phyloP scores from a whole-genome alignment of 169 alveolate species.

The Eimeria falciformis region DNA sequence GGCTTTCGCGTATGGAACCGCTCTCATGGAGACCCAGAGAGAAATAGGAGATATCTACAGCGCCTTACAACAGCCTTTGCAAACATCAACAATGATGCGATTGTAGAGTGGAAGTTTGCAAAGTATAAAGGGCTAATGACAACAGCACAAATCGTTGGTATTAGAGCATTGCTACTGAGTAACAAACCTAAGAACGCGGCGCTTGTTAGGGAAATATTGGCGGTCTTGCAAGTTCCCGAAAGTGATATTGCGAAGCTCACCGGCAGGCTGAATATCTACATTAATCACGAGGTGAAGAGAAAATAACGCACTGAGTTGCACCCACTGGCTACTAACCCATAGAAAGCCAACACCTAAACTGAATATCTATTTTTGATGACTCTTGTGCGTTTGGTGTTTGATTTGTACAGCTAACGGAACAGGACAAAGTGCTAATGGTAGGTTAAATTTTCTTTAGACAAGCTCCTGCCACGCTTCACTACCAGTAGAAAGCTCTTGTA shows the following conservation, averaged over 20 bases:
- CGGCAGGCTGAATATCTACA: conserved; percentile 40
- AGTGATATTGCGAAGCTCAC: conserved; percentile 48
- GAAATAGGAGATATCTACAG: conserved; percentile 36
- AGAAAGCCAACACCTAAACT: background rate
- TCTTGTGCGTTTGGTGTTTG: background rate
- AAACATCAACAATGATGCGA: conserved; percentile 12
- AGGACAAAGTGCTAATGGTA: conserved; percentile 65
- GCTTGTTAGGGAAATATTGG: conserved; percentile 47
- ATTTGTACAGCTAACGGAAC: conserved; percentile 56
- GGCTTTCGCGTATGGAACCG: conserved; percentile 71
- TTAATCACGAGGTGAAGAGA: conserved; percentile 34
- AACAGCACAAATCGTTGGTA: conserved; percentile 9
- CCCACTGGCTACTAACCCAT: background rate
- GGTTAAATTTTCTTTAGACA: background rate
- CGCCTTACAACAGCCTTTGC: conserved; percentile 57
- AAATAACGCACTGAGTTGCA: background rate
- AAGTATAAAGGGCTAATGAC: conserved; percentile 40
- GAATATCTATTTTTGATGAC: background rate
- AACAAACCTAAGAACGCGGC: conserved; percentile 49
- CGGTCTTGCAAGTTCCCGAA: conserved; percentile 36
- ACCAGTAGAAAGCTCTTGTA: background rate
- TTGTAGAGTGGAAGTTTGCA: conserved; percentile 38
- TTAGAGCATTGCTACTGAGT: conserved; percentile 26
- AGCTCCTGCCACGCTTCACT: background rate
- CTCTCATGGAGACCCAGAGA: conserved; percentile 67